Percentiles rank a stretch among this genome's conserved stretches.
phyloP scores from a whole-genome alignment of 1,284 basidiomycete genomes.

The Schizophyllum commune region DNA sequence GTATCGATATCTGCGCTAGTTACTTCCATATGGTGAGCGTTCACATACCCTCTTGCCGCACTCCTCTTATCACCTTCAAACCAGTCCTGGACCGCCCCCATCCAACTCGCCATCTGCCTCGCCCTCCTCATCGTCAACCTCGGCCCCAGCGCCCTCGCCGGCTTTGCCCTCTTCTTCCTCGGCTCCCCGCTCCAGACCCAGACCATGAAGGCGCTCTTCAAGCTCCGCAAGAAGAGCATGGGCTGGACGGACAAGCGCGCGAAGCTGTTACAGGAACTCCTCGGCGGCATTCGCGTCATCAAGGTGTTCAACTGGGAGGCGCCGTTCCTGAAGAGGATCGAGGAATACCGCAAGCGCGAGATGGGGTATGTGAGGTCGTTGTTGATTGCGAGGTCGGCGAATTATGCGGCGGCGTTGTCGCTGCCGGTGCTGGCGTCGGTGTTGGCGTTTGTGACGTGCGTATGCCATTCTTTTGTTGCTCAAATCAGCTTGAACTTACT shows the following conservation, averaged over 20 bases:
- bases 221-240: conserved; percentile 72
- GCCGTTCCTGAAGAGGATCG: conserved; percentile 49
- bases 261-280: conserved; percentile 69
- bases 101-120: conserved; percentile 67
- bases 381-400: conserved; percentile 59
- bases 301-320: conserved; percentile 83
- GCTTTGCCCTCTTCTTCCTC: conserved; percentile 75
- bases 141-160: conserved; percentile 77
- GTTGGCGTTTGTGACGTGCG: conserved; percentile 67
- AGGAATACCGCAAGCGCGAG: conserved; percentile 65
- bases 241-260: conserved; percentile 86
- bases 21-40: conserved; percentile 62
- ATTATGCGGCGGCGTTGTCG: conserved; percentile 60
- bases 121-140: conserved; percentile 56
- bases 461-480: background rate
- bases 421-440: conserved; percentile 81
- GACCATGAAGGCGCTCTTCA: conserved; percentile 74
- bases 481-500: too few species aligned
- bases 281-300: conserved; percentile 84
- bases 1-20: conserved; percentile 66
- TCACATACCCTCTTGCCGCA: conserved; percentile 19
- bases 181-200: conserved; percentile 51
- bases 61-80: background rate
- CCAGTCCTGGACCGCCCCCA: conserved; percentile 63
- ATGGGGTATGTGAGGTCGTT: conserved; percentile 61